Evolutionary conservation across 768 basidiomycete genomes (phyloP).

Genomic region (Mycena filopes): DNA sequence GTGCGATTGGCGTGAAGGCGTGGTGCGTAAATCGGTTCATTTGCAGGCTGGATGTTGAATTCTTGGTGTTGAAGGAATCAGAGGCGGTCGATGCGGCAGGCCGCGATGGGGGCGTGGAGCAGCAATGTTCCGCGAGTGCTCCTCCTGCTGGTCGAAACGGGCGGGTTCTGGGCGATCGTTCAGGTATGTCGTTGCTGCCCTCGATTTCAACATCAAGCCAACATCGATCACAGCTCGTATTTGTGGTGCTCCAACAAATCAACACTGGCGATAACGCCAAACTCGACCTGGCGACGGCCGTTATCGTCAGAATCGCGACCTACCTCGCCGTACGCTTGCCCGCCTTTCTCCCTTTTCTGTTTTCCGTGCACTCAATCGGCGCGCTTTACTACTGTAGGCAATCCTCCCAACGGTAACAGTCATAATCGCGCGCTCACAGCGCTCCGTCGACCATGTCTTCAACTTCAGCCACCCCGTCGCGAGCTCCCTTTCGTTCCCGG

Average conservation of each 20-base stretch:
- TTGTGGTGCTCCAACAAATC: constrained; percentile 1
- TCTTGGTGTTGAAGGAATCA: not conserved
- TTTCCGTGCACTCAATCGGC: not conserved
- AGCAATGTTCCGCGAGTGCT: constrained; percentile 18
- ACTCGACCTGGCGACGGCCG: constrained; percentile 20
- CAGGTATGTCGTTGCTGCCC: constrained; percentile 13
- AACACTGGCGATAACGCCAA: not conserved
- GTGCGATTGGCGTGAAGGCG: constrained; percentile 1
- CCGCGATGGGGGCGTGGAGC: not conserved
- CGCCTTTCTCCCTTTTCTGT: not conserved
- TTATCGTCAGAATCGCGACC: constrained; percentile 13
- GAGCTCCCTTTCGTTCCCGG: not conserved
- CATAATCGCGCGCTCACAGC: constrained; percentile 19
- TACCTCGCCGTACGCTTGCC: constrained; percentile 23
- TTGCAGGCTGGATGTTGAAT: not conserved
- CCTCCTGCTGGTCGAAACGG: constrained; percentile 27
- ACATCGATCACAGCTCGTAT: constrained; percentile 5
- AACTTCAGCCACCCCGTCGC: constrained; percentile 2
- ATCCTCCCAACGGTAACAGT: constrained; percentile 31
- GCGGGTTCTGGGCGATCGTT: constrained; percentile 19
- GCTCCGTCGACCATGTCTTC: constrained; percentile 7
- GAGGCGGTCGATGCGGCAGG: not conserved
- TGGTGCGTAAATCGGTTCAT: constrained; percentile 6
- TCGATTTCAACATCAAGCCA: too few species aligned
- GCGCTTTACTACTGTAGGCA: too few species aligned